These are phyloP conservation scores for Rhizoclosmatium globosum DNA, from an alignment of 192 early-diverging fungal species.

Conservation along the genomic window DNA sequence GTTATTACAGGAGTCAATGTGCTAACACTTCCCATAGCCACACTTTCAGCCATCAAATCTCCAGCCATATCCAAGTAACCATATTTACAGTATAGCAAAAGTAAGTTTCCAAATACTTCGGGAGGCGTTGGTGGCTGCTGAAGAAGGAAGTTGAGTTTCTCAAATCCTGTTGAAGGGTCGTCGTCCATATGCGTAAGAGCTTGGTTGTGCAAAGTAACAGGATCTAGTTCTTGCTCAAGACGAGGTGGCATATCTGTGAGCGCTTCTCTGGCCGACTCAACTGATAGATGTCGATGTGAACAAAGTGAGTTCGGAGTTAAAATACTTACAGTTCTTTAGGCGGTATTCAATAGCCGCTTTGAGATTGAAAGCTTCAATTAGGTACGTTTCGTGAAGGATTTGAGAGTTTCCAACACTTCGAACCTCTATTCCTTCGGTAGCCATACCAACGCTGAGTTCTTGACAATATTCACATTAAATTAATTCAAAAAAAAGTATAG, in stretches of 20 bases:
- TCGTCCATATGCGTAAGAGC: constrained; percentile 72
- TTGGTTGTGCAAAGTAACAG: constrained; percentile 69
- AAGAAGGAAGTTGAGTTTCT: constrained; percentile 68
- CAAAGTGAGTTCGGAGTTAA: neutral
- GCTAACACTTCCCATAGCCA: constrained; percentile 19
- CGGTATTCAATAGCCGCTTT: constrained; percentile 75
- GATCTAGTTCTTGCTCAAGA: constrained; percentile 67
- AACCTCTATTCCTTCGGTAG: constrained; percentile 71
- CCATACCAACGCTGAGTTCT: constrained; percentile 72
- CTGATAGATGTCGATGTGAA: constrained; percentile 29
- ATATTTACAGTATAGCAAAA: constrained; percentile 69
- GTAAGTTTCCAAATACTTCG: constrained; percentile 68
- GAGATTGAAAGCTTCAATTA: constrained; percentile 71
- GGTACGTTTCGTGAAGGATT: constrained; percentile 66
- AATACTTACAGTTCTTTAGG: constrained; percentile 60
- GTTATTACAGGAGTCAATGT: constrained; percentile 38
- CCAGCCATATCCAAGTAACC: constrained; percentile 66
- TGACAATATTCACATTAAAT: neutral
- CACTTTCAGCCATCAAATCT: constrained; percentile 67
- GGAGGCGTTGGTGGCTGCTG: constrained; percentile 64
- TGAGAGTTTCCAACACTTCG: constrained; percentile 69
- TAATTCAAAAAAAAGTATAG: neutral
- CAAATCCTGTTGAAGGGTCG: constrained; percentile 66
- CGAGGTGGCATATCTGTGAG: constrained; percentile 73
- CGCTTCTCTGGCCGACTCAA: constrained; percentile 68